Conservation (phyloP, 2,329 filamentous ascomycete genomes). For the Pseudodiploospora longispora region DNA sequence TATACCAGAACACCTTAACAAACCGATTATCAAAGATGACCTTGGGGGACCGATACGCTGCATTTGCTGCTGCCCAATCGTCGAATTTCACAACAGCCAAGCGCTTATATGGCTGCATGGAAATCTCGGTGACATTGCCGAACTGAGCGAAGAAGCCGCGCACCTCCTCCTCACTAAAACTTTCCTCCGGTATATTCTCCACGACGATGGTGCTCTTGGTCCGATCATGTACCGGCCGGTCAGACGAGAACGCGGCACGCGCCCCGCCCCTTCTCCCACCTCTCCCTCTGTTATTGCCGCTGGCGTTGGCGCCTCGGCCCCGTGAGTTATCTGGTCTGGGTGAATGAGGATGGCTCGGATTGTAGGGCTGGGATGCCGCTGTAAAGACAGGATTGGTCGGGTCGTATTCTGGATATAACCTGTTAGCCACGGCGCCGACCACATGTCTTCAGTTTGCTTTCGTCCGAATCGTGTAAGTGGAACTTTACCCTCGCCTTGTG, state of each 20-base stretch:
- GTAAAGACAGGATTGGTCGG: conserved; percentile 21
- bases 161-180: conserved; percentile 57
- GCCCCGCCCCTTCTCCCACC: conserved; percentile 24
- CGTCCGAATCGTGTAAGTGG: neutral
- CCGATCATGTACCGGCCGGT: conserved; percentile 54
- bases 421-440: conserved; percentile 9
- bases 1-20: conserved; percentile 76
- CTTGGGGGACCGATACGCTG: conserved; percentile 68
- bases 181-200: conserved; percentile 67
- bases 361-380: conserved; percentile 10
- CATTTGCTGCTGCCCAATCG: conserved; percentile 56
- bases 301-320: conserved; percentile 25
- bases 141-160: conserved; percentile 65
- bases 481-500: conserved; percentile 18
- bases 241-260: conserved; percentile 54
- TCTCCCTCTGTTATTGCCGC: conserved; percentile 28
- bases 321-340: conserved; percentile 18
- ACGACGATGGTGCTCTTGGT: conserved; percentile 63
- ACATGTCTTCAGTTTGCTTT: neutral
- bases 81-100: conserved; percentile 64
- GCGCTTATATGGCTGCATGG: conserved; percentile 57
- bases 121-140: conserved; percentile 55
- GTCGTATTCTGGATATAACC: conserved; percentile 22
- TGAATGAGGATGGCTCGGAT: conserved; percentile 12
- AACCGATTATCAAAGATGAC: conserved; percentile 80